phyloP scores from a whole-genome alignment of 2,329 filamentous ascomycete genomes.

The Apiospora rasikravindrae region DNA sequence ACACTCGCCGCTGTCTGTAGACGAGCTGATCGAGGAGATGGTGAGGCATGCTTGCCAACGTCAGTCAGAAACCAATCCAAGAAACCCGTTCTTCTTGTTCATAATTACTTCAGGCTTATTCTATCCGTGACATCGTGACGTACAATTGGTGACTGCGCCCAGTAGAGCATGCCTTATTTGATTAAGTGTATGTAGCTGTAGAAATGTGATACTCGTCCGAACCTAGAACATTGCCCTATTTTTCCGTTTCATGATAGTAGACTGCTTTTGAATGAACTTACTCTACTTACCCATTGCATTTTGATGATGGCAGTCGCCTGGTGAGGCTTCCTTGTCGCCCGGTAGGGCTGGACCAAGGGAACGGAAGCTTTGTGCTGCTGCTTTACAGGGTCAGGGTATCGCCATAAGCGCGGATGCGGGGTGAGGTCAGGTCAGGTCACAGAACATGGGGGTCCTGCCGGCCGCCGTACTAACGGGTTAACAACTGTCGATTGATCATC shows the following conservation, averaged over 20 bases:
- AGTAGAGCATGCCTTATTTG: background rate
- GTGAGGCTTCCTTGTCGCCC: background rate
- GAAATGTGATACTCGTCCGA: background rate
- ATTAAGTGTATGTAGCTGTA: background rate
- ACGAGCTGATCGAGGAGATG: background rate
- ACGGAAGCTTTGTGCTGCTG: background rate
- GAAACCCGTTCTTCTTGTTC: background rate
- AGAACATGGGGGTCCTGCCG: background rate
- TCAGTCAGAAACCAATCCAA: background rate
- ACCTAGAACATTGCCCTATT: background rate
- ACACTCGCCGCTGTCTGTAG: background rate
- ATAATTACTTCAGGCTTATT: background rate
- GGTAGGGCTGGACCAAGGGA: background rate
- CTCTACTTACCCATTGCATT: background rate
- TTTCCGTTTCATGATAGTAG: background rate
- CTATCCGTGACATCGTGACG: background rate
- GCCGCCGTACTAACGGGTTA: background rate
- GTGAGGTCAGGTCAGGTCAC: background rate
- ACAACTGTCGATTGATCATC: background rate
- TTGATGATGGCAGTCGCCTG: background rate
- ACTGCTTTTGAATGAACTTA: background rate
- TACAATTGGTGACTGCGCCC: background rate
- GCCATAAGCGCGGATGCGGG: background rate
- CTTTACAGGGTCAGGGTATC: background rate
- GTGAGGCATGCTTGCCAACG: constrained; percentile 13